Evolutionary conservation across 2,329 filamentous ascomycete genomes (phyloP), one percentile per base, ranked within the genome.

Genomic region (Pseudophaeomoniella oleicola): DNA sequence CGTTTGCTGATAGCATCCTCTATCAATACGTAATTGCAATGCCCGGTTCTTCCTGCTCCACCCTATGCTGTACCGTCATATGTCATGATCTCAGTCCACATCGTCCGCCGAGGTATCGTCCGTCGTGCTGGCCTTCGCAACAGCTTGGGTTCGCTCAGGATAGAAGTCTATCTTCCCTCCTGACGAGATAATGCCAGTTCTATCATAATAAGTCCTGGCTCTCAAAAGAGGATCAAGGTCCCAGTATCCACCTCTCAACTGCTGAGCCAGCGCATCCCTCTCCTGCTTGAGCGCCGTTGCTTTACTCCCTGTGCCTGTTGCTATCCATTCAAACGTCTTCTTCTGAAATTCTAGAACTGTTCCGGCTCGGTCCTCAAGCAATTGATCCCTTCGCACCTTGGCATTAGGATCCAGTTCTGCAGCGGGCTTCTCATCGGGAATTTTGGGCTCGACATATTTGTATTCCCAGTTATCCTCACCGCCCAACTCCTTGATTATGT

Each of bases 401-500:
- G 37, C 39, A 14, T 42, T 27, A 3, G 31, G 15, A n/a, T 42
- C 43, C 4, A 49, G 54, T 36, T 78, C 69, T 47, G 79, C 72
- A 73, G 93, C 81, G 39, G 58, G 59, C 36, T 72, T 72, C 54
- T 96, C 90, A 59, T 98, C 90, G 18, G 75, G 80, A 0, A 69
- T 53, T 1, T 69, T 51, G 0, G 87, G 83, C 57, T 96, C 87
- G 16, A 78, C 59, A 52, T 92, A 98, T 44, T 71, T 62, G 59
- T 94, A 96, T 34, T 72, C 66, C 77, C 81, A 96, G 44, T 86
- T 68, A 47, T 94, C 86, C 4, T 81, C 73, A 33, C 90, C 90
- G 15, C 86, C 88, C 3, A 94, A 69, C 43, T 94, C 87, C 50
- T 79, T 82, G 40, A 80, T 72, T 44, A 96, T 81, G 34, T 78